A percentile compares a stretch with the other conserved stretches of the same genome.
These are phyloP conservation scores for Suhomyces prunicola DNA, from an alignment of 805 yeast genomes.

Conservation along the genomic window DNA sequence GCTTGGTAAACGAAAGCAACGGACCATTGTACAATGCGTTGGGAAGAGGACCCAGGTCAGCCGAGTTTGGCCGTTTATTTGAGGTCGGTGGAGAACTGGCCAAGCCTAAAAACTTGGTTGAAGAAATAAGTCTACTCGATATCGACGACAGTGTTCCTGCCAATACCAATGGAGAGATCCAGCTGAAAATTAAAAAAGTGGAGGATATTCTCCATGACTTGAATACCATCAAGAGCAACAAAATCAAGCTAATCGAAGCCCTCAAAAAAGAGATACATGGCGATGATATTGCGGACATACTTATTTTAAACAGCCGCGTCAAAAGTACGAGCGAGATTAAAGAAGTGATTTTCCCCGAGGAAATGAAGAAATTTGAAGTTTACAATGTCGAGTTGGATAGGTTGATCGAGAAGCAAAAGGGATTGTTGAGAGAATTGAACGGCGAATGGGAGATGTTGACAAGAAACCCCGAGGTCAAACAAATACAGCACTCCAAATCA, in stretches of 20 bases:
- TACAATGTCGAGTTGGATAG: conserved; percentile 64
- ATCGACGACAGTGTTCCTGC: conserved; percentile 49
- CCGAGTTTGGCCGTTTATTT: conserved; percentile 36
- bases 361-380: conserved; percentile 72
- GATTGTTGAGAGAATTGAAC: conserved; percentile 35
- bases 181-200: conserved; percentile 43
- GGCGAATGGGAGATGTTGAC: conserved; percentile 28
- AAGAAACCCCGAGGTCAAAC: conserved; percentile 29
- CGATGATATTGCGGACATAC: conserved; percentile 79
- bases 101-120: conserved; percentile 4
- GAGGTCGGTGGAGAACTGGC: conserved; percentile 2
- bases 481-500: conserved; percentile 42
- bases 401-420: conserved; percentile 63
- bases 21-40: conserved; percentile 22
- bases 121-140: conserved; percentile 58
- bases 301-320: conserved; percentile 61
- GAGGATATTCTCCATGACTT: conserved; percentile 61
- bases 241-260: conserved; percentile 56
- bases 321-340: conserved; percentile 56
- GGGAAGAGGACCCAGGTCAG: conserved; percentile 41
- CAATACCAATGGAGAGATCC: conserved; percentile 22
- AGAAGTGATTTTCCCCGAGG: conserved; percentile 58
- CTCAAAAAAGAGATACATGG: conserved; percentile 67
- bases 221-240: conserved; percentile 60
- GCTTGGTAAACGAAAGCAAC: conserved; percentile 39